Percentiles rank a stretch among this genome's conserved stretches.
Conservation (phyloP, 2,329 filamentous ascomycete genomes). For the Cordyceps cicadae region DNA sequence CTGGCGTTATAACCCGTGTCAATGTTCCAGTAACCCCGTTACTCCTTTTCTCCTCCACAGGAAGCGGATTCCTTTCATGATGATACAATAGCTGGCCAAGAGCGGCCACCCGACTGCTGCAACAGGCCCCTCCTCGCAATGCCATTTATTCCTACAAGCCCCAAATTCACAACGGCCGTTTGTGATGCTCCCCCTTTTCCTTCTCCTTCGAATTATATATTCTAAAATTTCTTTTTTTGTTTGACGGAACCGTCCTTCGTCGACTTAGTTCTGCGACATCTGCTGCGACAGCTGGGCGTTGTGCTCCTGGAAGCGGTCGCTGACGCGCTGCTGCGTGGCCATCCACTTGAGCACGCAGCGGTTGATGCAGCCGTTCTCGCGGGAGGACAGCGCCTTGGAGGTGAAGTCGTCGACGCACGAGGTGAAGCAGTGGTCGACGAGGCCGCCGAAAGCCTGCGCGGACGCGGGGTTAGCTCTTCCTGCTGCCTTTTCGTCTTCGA, state of each 20-base stretch:
- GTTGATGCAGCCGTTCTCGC: conserved; percentile 86
- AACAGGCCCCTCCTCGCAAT: too few species aligned
- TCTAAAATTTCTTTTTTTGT: too few species aligned
- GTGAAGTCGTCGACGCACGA: conserved; percentile 98
- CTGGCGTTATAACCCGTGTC: neutral
- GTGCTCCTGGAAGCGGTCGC: conserved; percentile 77
- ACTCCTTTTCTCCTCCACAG: neutral
- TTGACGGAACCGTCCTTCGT: too few species aligned
- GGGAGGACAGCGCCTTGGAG: conserved; percentile 81
- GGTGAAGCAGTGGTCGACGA: conserved; percentile 83
- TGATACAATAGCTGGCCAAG: neutral
- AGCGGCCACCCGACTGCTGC: too few species aligned
- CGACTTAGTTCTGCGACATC: conserved; percentile 40
- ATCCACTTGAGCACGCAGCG: conserved; percentile 95
- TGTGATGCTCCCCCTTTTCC: neutral
- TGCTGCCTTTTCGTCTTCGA: too few species aligned
- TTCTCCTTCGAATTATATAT: too few species aligned
- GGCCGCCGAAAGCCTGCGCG: conserved; percentile 27
- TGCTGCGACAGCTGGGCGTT: conserved; percentile 51
- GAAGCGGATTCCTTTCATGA: too few species aligned
- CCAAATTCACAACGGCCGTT: neutral
- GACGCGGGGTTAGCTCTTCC: conserved; percentile 11
- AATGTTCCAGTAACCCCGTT: neutral
- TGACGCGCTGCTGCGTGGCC: conserved; percentile 81
- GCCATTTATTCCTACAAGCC: neutral